phyloP scores from a whole-genome alignment of 2,329 filamentous ascomycete species.

The Emergomyces pasteurianus region DNA sequence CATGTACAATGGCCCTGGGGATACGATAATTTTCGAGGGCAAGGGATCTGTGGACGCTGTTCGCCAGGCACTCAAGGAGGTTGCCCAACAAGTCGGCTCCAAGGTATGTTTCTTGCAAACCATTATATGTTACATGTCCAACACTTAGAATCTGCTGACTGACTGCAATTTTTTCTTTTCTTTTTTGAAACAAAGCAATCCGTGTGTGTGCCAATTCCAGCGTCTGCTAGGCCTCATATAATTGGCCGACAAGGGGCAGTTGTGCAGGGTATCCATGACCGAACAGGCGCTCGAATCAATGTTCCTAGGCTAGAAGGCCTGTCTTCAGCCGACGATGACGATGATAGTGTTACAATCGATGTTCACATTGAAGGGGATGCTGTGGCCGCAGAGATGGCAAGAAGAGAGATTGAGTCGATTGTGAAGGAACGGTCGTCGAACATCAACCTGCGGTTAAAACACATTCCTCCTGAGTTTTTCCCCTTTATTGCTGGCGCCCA shows the following conservation, averaged over 20 bases:
- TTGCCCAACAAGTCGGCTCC: conserved; percentile 75
- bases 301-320: conserved; percentile 68
- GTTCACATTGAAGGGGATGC: conserved; percentile 86
- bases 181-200: conserved; percentile 39
- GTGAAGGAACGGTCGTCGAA: conserved; percentile 75
- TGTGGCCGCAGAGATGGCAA: conserved; percentile 71
- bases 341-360: conserved; percentile 66
- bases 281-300: conserved; percentile 80
- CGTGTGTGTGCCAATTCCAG: conserved; percentile 67
- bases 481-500: conserved; percentile 82
- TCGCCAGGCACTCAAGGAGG: conserved; percentile 76
- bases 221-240: conserved; percentile 73
- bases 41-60: conserved; percentile 73
- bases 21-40: conserved; percentile 69
- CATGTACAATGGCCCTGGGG: conserved; percentile 60
- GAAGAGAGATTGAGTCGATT: conserved; percentile 73
- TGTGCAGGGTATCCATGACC: conserved; percentile 80
- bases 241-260: conserved; percentile 85
- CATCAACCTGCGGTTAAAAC: conserved; percentile 67
- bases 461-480: conserved; percentile 83
- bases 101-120: conserved; percentile 46
- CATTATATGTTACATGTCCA: background rate
- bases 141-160: background rate
- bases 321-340: conserved; percentile 57
- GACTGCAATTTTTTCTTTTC: background rate